These are phyloP conservation scores for Nigrospora oryzae DNA, from an alignment of 2,329 filamentous ascomycete genomes.

Conservation along the genomic window DNA sequence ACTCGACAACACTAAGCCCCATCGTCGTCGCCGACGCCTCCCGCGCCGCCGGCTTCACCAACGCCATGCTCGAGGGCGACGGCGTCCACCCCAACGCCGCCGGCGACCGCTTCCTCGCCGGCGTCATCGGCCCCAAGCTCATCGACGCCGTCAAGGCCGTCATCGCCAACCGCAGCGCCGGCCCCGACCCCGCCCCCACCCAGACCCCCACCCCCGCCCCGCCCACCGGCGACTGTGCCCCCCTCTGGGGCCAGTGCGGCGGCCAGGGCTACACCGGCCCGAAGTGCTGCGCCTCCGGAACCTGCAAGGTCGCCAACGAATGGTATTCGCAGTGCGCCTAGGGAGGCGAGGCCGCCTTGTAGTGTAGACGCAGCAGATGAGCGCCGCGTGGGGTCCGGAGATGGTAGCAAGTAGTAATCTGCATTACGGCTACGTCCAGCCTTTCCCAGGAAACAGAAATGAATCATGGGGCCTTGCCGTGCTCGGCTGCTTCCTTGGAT, in stretches of 20 bases:
- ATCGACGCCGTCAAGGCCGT: slow-evolving; percentile 16
- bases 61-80: slow-evolving; percentile 20
- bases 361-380: too few relatives aligned
- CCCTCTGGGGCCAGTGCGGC: slow-evolving; percentile 23
- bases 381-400: too few relatives aligned
- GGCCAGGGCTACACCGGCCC: slow-evolving; percentile 21
- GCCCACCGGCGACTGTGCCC: slow-evolving; percentile 11
- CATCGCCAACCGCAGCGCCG: neutral
- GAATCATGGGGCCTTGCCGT: too few relatives aligned
- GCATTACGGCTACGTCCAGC: too few relatives aligned
- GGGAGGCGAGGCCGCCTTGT: too few relatives aligned
- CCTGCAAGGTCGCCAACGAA: slow-evolving; percentile 19
- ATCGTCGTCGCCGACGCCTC: slow-evolving; percentile 11
- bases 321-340: slow-evolving; percentile 20
- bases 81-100: slow-evolving; percentile 27
- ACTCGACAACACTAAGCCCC: neutral
- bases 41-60: slow-evolving; percentile 9
- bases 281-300: slow-evolving; percentile 22
- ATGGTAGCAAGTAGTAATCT: too few relatives aligned
- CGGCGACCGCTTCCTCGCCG: slow-evolving; percentile 23
- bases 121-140: slow-evolving; percentile 20
- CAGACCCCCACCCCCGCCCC: neutral
- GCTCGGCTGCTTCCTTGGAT: too few relatives aligned
- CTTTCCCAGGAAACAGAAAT: too few relatives aligned
- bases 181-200: neutral